A percentile compares a stretch with the other conserved stretches of the same genome.
Evolutionary conservation across 805 yeast species (phyloP).

Genomic region (Kodamaea hsintzibuensis): DNA sequence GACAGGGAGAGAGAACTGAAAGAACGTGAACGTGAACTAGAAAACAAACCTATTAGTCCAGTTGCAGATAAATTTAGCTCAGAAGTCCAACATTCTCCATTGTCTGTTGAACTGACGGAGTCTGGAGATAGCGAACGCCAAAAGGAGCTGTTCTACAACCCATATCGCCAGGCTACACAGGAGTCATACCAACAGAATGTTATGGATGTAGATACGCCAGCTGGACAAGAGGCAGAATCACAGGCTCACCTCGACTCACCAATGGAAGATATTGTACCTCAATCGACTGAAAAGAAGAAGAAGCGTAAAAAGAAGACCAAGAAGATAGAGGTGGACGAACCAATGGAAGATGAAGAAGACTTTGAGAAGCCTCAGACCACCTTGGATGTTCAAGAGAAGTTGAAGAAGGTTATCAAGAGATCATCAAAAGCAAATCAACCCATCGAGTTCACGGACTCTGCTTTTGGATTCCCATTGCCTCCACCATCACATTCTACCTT

Average conservation of each 20-base stretch:
- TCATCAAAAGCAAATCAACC: constrained; percentile 47
- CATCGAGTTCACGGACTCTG: constrained; percentile 63
- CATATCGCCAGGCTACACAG: constrained; percentile 3
- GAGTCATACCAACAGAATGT: constrained; percentile 7
- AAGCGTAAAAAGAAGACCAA: constrained; percentile 9
- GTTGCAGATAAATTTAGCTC: constrained; percentile 2
- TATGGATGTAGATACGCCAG: constrained; percentile 9
- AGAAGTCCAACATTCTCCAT: constrained; percentile 3
- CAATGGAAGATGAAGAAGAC: constrained; percentile 11
- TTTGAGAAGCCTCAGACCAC: constrained; percentile 32
- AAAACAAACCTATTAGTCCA: constrained; percentile 3
- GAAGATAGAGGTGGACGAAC: constrained; percentile 11
- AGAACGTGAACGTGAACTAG: background rate
- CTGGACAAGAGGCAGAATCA: background rate
- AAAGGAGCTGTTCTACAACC: constrained; percentile 7
- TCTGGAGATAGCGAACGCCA: constrained; percentile 10
- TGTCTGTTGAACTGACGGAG: constrained; percentile 2
- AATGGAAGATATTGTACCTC: constrained; percentile 8
- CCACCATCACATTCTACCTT: constrained; percentile 75
- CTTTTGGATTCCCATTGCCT: constrained; percentile 86
- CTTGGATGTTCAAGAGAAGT: constrained; percentile 43
- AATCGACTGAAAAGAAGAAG: constrained; percentile 8
- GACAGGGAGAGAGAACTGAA: background rate
- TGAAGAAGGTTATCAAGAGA: constrained; percentile 42
- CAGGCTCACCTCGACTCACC: constrained; percentile 1